phyloP scores from a whole-genome alignment of 2,329 filamentous ascomycete genomes.

The Tolypocladium pustulatum region DNA sequence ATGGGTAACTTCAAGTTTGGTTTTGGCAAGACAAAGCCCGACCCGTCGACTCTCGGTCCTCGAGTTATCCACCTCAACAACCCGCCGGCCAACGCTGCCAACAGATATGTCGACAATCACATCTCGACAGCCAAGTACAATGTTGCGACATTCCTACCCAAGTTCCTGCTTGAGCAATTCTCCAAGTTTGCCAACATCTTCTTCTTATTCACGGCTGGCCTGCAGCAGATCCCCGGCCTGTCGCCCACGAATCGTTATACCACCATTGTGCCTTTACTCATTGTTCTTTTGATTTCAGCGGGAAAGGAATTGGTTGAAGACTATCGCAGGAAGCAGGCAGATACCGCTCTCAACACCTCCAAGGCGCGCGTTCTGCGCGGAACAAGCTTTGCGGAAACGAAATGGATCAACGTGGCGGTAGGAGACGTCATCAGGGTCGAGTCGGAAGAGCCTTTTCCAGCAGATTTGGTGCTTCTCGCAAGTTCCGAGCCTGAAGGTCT shows the following conservation, averaged over 20 bases:
- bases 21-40: conserved; percentile 72
- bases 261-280: conserved; percentile 84
- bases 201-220: conserved; percentile 90
- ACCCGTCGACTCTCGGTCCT: conserved; percentile 84
- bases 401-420: conserved; percentile 88
- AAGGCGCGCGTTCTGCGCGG: conserved; percentile 76
- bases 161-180: conserved; percentile 97
- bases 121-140: conserved; percentile 99
- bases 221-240: conserved; percentile 92
- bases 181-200: conserved; percentile 99
- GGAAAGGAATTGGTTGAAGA: conserved; percentile 93
- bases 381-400: conserved; percentile 73
- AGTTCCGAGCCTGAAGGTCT: conserved; percentile 95
- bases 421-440: conserved; percentile 90
- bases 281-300: conserved; percentile 89
- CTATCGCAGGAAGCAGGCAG: conserved; percentile 77
- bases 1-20: conserved; percentile 83
- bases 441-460: conserved; percentile 90
- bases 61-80: conserved; percentile 95
- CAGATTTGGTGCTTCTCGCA: conserved; percentile 82
- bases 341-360: conserved; percentile 79
- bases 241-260: conserved; percentile 94
- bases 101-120: conserved; percentile 93
- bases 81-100: conserved; percentile 75
- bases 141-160: conserved; percentile 80